Evolutionary conservation across 2,329 filamentous ascomycete genomes (phyloP).

Genomic region (Lasiodiplodia citricola): DNA sequence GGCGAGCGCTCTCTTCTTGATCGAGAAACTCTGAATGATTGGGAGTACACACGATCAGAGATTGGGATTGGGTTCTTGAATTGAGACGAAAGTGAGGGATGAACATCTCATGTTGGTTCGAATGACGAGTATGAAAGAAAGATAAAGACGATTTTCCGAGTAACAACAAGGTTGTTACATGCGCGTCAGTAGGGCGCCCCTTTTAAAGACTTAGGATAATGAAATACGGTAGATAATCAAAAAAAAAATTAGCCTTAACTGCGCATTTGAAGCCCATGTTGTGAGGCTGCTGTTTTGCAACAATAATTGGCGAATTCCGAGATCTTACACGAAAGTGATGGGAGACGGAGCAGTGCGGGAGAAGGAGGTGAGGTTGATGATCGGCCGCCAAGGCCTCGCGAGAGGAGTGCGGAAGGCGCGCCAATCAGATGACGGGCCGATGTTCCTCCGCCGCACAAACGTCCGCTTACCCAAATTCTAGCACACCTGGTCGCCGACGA

Average conservation of each 20-base stretch:
- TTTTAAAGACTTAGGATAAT: not conserved
- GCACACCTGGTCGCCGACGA: constrained; percentile 37
- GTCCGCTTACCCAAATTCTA: constrained; percentile 36
- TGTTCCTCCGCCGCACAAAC: constrained; percentile 26
- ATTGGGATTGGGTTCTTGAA: not conserved
- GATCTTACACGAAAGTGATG: not conserved
- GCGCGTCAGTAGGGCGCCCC: not conserved
- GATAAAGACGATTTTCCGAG: not conserved
- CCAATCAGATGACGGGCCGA: constrained; percentile 26
- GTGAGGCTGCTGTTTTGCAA: not conserved
- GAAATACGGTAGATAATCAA: not conserved
- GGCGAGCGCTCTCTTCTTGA: not conserved
- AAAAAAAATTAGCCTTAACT: not conserved
- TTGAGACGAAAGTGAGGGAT: not conserved
- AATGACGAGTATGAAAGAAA: not conserved
- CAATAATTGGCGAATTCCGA: not conserved
- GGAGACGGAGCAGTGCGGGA: not conserved
- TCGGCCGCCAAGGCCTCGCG: constrained; percentile 20
- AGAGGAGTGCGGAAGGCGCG: constrained; percentile 3
- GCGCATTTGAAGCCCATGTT: not conserved
- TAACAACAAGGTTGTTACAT: not conserved
- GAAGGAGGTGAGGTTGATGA: constrained; percentile 13
- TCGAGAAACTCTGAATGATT: not conserved
- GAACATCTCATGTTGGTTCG: not conserved
- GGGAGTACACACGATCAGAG: not conserved